Evolutionary conservation across 2,329 filamentous ascomycete species (phyloP), one percentile per base, ranked within the genome.

Genomic region (Lizonia empirigonia): DNA sequence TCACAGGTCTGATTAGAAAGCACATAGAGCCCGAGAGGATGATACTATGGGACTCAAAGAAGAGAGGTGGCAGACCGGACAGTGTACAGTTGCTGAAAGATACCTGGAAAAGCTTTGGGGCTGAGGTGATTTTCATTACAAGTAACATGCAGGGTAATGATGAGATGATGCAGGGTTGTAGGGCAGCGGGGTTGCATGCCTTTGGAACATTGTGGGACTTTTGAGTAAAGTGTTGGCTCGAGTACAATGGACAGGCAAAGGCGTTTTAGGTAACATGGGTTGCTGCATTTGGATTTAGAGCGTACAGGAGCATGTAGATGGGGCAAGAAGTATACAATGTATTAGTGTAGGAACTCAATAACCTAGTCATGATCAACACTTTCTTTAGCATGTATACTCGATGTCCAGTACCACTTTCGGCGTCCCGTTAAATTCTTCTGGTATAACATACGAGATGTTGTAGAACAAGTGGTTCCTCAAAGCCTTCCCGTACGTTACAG

Each of bases 371-470:
- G n/a, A n/a, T n/a, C n/a, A n/a, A n/a, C n/a, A n/a, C 18, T 5
- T 20, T 12, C 22, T 27, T 23, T 34, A 80, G 46, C 71, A 73
- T 8, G 69, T 70, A 53, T 72, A 72, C 36, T 55, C 55, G 12
- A 74, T 54, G 2, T 65, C 59, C 24, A 78, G 67, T 2, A 63
- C 62, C 8, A 78, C 69, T 27, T 50, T 65, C 4, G 76, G 75
- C 27, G 63, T 63, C 2, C 77, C 76, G 13, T 67, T 53, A 33
- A 77, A 79, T 2, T 61, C 69, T 0, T 54, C 53, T 0, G 76
- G 76, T 1, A 80, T 77, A 3, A 64, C 70, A 52, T 78, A 80
- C 2, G 77, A 78, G 20, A 80, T 69, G 30, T 80, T 80, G 27
- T 79, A 79, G 16, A 74, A 75, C 51, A 68, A 67, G 40, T 79